Percentiles rank a stretch among this genome's conserved stretches.
phyloP scores from a whole-genome alignment of 164 flowering plant genomes.

The Chimonanthus salicifolius region DNA sequence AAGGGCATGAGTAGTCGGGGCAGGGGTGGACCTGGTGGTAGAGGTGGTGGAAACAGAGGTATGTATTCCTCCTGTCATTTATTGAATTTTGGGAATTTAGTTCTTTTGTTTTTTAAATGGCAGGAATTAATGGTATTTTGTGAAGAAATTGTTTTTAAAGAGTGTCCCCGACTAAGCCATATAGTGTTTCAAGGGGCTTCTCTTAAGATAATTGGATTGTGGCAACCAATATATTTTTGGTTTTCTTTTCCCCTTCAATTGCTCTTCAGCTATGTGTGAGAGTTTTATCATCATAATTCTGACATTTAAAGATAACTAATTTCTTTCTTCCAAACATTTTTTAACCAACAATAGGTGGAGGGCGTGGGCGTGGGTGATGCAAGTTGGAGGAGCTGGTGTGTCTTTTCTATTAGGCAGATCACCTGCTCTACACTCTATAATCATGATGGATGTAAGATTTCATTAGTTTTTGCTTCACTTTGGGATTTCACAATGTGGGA shows the following conservation, averaged over 20 bases:
- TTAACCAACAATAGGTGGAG: conserved; percentile 36
- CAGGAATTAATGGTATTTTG: not conserved
- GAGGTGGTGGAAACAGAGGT: conserved; percentile 38
- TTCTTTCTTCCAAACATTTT: not conserved
- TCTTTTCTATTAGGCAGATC: conserved; percentile 11
- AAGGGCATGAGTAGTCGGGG: conserved; percentile 45
- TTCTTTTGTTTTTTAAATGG: not conserved
- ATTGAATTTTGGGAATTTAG: not conserved
- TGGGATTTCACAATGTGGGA: not conserved
- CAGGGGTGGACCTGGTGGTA: conserved; percentile 41
- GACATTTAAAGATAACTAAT: not conserved
- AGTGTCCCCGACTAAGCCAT: not conserved
- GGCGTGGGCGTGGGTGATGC: conserved; percentile 51
- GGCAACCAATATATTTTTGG: too few species aligned
- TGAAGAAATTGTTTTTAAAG: not conserved
- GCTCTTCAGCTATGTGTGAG: not conserved
- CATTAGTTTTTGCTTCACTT: not conserved
- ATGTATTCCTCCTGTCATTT: not conserved
- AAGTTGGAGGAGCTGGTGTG: not conserved
- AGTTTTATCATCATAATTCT: not conserved
- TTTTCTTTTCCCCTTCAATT: too few species aligned
- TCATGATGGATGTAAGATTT: conserved; percentile 8
- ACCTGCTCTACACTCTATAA: not conserved
- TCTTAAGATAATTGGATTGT: not conserved
- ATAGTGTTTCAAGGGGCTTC: not conserved